Evolutionary conservation across 2,329 filamentous ascomycete species (phyloP).

Genomic region (Neopestalotiopsis clavispora): DNA sequence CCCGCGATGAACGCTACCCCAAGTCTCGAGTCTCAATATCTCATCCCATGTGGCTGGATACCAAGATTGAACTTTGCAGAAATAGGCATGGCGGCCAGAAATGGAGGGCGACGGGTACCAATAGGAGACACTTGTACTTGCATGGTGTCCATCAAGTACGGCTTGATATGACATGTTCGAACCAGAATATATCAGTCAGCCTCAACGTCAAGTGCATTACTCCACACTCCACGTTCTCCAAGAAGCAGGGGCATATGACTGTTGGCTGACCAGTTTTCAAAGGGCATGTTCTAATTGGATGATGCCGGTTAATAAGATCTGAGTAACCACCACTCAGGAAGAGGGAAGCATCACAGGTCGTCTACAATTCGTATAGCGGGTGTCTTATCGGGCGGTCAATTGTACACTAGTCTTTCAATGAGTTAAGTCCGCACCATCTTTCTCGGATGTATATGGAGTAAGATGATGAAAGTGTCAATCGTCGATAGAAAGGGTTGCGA

Average conservation of each 20-base stretch:
- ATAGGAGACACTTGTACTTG: not conserved
- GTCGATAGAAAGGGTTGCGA: not conserved
- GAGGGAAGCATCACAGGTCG: not conserved
- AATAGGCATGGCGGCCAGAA: not conserved
- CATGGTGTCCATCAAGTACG: not conserved
- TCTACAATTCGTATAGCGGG: not conserved
- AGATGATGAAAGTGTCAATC: not conserved
- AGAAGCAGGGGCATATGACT: not conserved
- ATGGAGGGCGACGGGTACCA: not conserved
- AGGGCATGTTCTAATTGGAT: constrained; percentile 37
- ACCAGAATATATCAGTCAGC: not conserved
- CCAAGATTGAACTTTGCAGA: not conserved
- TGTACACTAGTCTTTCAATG: not conserved
- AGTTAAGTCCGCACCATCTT: not conserved
- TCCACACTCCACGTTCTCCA: not conserved
- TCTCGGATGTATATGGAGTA: not conserved
- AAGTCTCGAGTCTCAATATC: not conserved
- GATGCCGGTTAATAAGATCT: constrained; percentile 28
- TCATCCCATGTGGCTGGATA: not conserved
- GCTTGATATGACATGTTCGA: not conserved
- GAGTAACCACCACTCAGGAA: constrained; percentile 19
- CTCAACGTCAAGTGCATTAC: not conserved
- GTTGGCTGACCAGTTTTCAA: constrained; percentile 17
- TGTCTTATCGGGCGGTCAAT: not conserved
- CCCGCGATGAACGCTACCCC: not conserved